Conservation (phyloP, 352 stramenopile species). For the Pythium brachiatum region DNA sequence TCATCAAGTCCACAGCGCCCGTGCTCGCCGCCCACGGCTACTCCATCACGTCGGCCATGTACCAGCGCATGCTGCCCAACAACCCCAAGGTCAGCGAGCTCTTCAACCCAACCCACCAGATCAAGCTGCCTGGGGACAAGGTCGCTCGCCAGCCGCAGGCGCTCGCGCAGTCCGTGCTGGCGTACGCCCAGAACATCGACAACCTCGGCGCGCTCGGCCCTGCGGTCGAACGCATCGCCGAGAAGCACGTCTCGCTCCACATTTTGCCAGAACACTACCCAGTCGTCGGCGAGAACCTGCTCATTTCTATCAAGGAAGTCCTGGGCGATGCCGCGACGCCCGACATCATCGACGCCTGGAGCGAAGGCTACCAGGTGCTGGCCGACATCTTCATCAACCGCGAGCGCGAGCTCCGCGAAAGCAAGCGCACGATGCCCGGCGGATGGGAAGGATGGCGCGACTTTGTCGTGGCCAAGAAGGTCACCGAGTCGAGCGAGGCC, state of each 20-base stretch:
- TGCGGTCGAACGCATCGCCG: conserved; percentile 53
- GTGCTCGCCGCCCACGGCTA: conserved; percentile 60
- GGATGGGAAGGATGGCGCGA: conserved; percentile 61
- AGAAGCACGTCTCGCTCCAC: conserved; percentile 61
- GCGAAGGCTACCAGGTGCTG: conserved; percentile 53
- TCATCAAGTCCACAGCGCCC: conserved; percentile 65
- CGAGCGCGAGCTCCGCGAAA: conserved; percentile 42
- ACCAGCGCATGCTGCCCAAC: conserved; percentile 60
- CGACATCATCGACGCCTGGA: conserved; percentile 58
- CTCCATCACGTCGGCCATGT: conserved; percentile 68
- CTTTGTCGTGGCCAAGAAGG: conserved; percentile 52
- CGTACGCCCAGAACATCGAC: conserved; percentile 65
- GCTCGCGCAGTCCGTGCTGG: conserved; percentile 56
- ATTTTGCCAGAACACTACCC: conserved; percentile 70
- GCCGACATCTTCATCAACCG: conserved; percentile 60
- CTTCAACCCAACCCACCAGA: conserved; percentile 76
- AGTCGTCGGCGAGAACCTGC: conserved; percentile 54
- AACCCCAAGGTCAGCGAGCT: conserved; percentile 60
- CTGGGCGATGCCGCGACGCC: conserved; percentile 51
- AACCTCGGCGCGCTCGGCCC: conserved; percentile 42
- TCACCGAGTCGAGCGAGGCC: conserved; percentile 45
- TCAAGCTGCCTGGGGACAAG: conserved; percentile 33
- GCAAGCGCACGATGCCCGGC: conserved; percentile 29
- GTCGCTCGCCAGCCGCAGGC: conserved; percentile 44
- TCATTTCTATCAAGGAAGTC: conserved; percentile 55